Conservation (phyloP, 306 rosid genomes). For the Crataegus laevigata region DNA sequence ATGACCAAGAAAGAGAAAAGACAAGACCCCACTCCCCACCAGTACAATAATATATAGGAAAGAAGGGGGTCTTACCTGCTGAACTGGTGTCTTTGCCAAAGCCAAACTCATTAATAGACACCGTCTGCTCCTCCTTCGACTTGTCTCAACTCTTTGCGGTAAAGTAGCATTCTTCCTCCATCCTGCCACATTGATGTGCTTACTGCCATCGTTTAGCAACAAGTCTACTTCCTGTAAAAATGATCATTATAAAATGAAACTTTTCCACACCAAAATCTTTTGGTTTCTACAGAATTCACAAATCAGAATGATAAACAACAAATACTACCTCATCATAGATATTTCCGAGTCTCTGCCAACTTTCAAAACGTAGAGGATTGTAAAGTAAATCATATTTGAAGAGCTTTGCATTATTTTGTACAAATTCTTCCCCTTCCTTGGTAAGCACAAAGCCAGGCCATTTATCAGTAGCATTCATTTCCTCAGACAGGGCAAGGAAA, state of each 20-base stretch:
- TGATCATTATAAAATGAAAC: conserved; percentile 8
- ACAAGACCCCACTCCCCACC: background rate
- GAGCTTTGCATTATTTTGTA: conserved; percentile 82
- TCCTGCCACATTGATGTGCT: conserved; percentile 84
- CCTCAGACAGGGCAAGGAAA: conserved; percentile 91
- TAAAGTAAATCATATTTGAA: conserved; percentile 80
- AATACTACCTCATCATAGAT: conserved; percentile 77
- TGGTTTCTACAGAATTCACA: conserved; percentile 12
- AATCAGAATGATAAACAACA: conserved; percentile 18
- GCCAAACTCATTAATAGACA: conserved; percentile 95
- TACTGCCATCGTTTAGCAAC: conserved; percentile 94
- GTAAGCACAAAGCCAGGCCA: conserved; percentile 96
- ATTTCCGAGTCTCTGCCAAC: conserved; percentile 94
- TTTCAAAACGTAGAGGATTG: conserved; percentile 83
- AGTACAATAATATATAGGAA: background rate
- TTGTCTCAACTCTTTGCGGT: conserved; percentile 84
- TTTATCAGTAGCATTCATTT: conserved; percentile 93
- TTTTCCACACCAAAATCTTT: background rate
- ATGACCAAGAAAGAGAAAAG: conserved; percentile 13
- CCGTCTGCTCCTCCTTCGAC: conserved; percentile 95
- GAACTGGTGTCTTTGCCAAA: conserved; percentile 81
- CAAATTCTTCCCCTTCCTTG: conserved; percentile 97
- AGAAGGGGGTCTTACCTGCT: conserved; percentile 46
- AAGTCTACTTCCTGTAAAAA: conserved; percentile 88
- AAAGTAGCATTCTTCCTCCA: conserved; percentile 83